These are phyloP conservation scores for Salix purpurea DNA, from an alignment of 345 rosid species.

Conservation along the genomic window DNA sequence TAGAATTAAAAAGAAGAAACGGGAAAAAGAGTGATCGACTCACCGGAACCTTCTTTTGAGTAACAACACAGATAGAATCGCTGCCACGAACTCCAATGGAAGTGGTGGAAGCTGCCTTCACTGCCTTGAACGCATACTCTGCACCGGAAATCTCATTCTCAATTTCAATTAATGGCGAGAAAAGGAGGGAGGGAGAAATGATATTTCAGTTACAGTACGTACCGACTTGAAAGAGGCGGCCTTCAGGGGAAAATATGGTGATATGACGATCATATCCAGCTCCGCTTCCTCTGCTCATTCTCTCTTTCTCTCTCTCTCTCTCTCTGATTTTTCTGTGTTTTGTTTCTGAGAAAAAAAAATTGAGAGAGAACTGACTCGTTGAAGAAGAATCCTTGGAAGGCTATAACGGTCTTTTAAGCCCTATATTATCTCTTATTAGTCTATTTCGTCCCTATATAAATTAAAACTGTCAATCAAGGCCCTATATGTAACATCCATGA, in stretches of 20 bases:
- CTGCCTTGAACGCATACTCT: slow-evolving; percentile 99
- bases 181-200: neutral
- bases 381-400: neutral
- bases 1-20: neutral
- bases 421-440: neutral
- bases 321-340: neutral
- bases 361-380: neutral
- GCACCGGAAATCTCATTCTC: neutral
- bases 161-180: neutral
- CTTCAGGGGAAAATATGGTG: slow-evolving; percentile 85
- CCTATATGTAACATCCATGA: neutral
- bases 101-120: slow-evolving; percentile 89
- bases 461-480: neutral
- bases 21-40: slow-evolving; percentile 19
- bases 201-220: slow-evolving; percentile 2
- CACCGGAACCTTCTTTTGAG: slow-evolving; percentile 99
- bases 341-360: neutral
- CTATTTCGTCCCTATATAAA: neutral
- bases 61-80: slow-evolving; percentile 92
- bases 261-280: slow-evolving; percentile 86
- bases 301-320: slow-evolving; percentile 9
- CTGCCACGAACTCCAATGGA: slow-evolving; percentile 94
- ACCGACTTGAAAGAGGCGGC: slow-evolving; percentile 91
- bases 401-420: neutral
- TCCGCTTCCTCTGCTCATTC: slow-evolving; percentile 86